A percentile compares a stretch with the other conserved stretches of the same genome.
Evolutionary conservation across 108 stramenopile genomes (phyloP).

Genomic region (Stephanodiscus triporus): DNA sequence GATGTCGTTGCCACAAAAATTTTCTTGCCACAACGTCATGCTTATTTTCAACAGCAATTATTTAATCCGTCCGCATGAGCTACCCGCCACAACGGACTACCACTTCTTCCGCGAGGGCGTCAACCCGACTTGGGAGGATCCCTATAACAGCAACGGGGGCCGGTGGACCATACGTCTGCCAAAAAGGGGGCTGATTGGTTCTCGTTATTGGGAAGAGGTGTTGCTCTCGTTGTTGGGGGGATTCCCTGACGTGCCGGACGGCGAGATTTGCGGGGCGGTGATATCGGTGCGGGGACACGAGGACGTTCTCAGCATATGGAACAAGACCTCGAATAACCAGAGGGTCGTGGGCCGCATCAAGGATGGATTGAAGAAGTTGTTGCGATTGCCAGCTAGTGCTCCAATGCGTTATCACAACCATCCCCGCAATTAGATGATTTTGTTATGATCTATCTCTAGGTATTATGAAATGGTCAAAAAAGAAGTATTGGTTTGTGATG

Average conservation of each 20-base stretch:
- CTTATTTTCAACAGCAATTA: constrained; percentile 46
- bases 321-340: constrained; percentile 73
- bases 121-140: constrained; percentile 98
- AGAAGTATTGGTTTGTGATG: too few relatives aligned
- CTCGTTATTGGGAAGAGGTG: constrained; percentile 94
- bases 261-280: constrained; percentile 94
- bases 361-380: constrained; percentile 81
- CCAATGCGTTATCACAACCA: constrained; percentile 52
- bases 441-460: too few relatives aligned
- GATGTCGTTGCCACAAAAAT: too few relatives aligned
- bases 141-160: constrained; percentile 88
- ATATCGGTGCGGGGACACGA: constrained; percentile 90
- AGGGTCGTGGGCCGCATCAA: constrained; percentile 79
- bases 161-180: constrained; percentile 92
- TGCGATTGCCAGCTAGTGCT: constrained; percentile 79
- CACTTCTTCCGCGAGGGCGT: constrained; percentile 95
- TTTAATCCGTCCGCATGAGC: constrained; percentile 82
- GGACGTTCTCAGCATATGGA: constrained; percentile 97
- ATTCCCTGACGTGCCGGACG: constrained; percentile 77
- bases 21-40: background rate
- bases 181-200: constrained; percentile 74
- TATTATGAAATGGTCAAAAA: too few relatives aligned
- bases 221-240: constrained; percentile 93
- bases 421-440: constrained; percentile 9
- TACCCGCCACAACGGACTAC: constrained; percentile 84